Conservation (phyloP, 2,329 filamentous ascomycete genomes). For the Hypoxylon sp. region DNA sequence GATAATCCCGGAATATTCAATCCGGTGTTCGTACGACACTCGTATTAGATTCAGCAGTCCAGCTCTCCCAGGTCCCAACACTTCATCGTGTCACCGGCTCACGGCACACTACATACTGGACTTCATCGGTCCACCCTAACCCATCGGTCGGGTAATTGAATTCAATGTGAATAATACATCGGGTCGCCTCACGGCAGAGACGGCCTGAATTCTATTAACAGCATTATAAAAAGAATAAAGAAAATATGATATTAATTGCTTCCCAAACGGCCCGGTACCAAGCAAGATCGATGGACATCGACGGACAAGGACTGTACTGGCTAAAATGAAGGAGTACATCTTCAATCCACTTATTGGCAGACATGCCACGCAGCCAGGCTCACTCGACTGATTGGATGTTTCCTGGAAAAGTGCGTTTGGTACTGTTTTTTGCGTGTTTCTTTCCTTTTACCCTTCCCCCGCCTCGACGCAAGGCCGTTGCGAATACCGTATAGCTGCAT, state of each 20-base stretch:
- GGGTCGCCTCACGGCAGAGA: slow-evolving; percentile 10
- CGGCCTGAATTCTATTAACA: slow-evolving; percentile 19
- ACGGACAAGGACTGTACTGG: slow-evolving; percentile 31
- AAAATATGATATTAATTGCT: slow-evolving; percentile 36
- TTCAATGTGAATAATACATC: slow-evolving; percentile 19
- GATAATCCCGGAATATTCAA: slow-evolving; percentile 15
- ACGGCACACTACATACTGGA: slow-evolving; percentile 3
- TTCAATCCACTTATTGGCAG: slow-evolving; percentile 37
- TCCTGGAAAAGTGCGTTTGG: slow-evolving; percentile 5
- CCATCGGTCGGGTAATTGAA: slow-evolving; percentile 34
- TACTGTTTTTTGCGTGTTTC: slow-evolving; percentile 11
- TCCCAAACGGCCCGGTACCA: slow-evolving; percentile 42
- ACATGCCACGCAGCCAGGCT: slow-evolving; percentile 32
- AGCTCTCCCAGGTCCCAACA: slow-evolving; percentile 4
- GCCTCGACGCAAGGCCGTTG: slow-evolving; percentile 20
- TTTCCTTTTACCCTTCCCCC: slow-evolving; percentile 27
- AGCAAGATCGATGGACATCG: slow-evolving; percentile 18
- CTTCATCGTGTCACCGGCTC: slow-evolving; percentile 22
- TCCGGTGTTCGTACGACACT: slow-evolving; percentile 34
- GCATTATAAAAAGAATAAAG: slow-evolving; percentile 9
- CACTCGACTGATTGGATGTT: slow-evolving; percentile 33
- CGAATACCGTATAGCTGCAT: slow-evolving; percentile 3
- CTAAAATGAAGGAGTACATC: slow-evolving; percentile 40
- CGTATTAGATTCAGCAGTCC: slow-evolving; percentile 30
- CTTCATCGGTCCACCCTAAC: slow-evolving; percentile 28